A percentile compares a stretch with the other conserved stretches of the same genome.
phyloP scores from a whole-genome alignment of 2,329 filamentous ascomycete species.

The Whalleya microplaca region DNA sequence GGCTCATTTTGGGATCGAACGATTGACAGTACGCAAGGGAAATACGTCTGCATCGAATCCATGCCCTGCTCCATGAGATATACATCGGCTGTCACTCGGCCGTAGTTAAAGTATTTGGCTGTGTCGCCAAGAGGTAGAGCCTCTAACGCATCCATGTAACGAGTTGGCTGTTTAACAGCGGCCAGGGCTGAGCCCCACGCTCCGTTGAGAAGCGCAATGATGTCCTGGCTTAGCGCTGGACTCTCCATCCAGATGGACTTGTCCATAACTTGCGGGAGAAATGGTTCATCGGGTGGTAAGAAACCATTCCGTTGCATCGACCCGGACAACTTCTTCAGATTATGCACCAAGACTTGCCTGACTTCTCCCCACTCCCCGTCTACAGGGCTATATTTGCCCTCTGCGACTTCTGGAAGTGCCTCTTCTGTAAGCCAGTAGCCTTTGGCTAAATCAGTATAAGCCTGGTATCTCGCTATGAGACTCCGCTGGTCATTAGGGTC shows the following conservation, averaged over 20 bases:
- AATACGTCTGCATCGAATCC: slow-evolving; percentile 67
- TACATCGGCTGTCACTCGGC: slow-evolving; percentile 74
- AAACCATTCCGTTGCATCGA: slow-evolving; percentile 87
- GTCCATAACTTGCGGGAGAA: slow-evolving; percentile 78
- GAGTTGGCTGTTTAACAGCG: slow-evolving; percentile 50
- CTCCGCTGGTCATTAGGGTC: slow-evolving; percentile 58
- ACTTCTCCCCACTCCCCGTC: slow-evolving; percentile 56
- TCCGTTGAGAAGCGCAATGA: slow-evolving; percentile 71
- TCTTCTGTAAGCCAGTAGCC: slow-evolving; percentile 77
- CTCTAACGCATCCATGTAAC: slow-evolving; percentile 61
- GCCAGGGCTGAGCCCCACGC: slow-evolving; percentile 55
- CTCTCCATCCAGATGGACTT: slow-evolving; percentile 83
- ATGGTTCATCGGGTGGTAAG: slow-evolving; percentile 69
- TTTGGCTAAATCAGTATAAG: slow-evolving; percentile 85
- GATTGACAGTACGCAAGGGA: slow-evolving; percentile 78
- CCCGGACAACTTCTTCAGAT: slow-evolving; percentile 72
- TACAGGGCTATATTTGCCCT: slow-evolving; percentile 45
- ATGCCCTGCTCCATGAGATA: slow-evolving; percentile 75
- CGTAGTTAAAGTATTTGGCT: slow-evolving; percentile 74
- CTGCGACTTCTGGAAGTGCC: slow-evolving; percentile 53
- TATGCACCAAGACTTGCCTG: slow-evolving; percentile 61
- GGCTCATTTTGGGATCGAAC: slow-evolving; percentile 71
- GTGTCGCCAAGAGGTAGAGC: slow-evolving; percentile 80
- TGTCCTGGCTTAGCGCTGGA: slow-evolving; percentile 72
- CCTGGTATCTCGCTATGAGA: slow-evolving; percentile 68